Conservation (phyloP, 2,329 filamentous ascomycete species). For the Zelopaecilomyces penicillatus region DNA sequence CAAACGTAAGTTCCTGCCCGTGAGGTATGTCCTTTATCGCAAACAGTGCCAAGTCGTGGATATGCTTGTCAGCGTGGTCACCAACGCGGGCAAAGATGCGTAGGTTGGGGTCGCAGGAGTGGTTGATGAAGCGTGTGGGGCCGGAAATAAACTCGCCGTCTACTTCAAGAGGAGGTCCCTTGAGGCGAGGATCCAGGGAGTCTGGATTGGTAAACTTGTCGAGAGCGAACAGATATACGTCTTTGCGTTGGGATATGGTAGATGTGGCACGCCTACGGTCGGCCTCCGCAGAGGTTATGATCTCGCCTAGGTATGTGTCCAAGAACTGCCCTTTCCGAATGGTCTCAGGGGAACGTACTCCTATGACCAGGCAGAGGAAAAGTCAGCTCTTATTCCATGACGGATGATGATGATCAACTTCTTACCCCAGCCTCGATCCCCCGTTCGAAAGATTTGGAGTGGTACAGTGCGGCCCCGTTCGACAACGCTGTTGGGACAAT, state of each 20-base stretch:
- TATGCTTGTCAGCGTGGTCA: slow-evolving; percentile 63
- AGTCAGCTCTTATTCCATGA: not conserved
- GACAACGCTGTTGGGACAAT: slow-evolving; percentile 69
- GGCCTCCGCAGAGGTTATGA: slow-evolving; percentile 58
- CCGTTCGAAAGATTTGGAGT: slow-evolving; percentile 69
- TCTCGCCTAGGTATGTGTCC: slow-evolving; percentile 68
- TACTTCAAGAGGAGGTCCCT: slow-evolving; percentile 49
- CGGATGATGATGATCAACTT: slow-evolving; percentile 1
- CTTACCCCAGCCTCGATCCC: slow-evolving; percentile 66
- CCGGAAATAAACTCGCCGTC: slow-evolving; percentile 72
- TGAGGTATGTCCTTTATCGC: slow-evolving; percentile 57
- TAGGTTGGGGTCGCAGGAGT: slow-evolving; percentile 72
- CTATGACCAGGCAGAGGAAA: slow-evolving; percentile 21
- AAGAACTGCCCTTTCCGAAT: slow-evolving; percentile 69
- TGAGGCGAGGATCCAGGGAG: slow-evolving; percentile 48
- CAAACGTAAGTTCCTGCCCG: slow-evolving; percentile 67
- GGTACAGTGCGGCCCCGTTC: slow-evolving; percentile 63
- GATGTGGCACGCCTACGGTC: slow-evolving; percentile 52
- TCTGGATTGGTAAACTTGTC: slow-evolving; percentile 65
- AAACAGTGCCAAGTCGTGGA: slow-evolving; percentile 73
- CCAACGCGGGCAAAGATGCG: slow-evolving; percentile 72
- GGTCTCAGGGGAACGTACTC: slow-evolving; percentile 55
- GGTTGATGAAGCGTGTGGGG: slow-evolving; percentile 75
- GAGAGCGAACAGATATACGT: slow-evolving; percentile 70
- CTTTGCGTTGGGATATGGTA: slow-evolving; percentile 52